phyloP scores from a whole-genome alignment of 495 filamentous ascomycete species.

The Penicillium herquei region DNA sequence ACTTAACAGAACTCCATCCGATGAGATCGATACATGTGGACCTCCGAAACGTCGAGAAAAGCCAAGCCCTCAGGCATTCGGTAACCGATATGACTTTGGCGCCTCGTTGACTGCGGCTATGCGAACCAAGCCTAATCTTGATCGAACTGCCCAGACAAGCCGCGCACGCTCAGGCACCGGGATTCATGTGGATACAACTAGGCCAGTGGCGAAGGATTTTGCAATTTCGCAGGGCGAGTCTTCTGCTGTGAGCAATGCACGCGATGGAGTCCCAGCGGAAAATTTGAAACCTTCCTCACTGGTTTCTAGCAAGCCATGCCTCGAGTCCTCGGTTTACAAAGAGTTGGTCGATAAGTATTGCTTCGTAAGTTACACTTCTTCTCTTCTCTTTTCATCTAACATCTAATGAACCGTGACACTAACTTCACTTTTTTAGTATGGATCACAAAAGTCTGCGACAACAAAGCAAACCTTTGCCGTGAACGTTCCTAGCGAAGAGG shows the following conservation, averaged over 20 bases:
- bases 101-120: conserved; percentile 86
- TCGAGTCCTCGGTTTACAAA: conserved; percentile 83
- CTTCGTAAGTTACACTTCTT: conserved; percentile 73
- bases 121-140: conserved; percentile 54
- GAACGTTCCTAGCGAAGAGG: conserved; percentile 14
- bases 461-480: conserved; percentile 16
- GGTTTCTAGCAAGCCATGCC: conserved; percentile 59
- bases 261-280: conserved; percentile 14
- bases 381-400: too few relatives aligned
- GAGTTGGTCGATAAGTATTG: conserved; percentile 97
- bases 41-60: conserved; percentile 54
- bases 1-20: conserved; percentile 23
- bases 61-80: conserved; percentile 72
- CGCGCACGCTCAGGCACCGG: conserved; percentile 34
- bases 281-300: conserved; percentile 47
- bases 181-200: conserved; percentile 6
- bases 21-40: conserved; percentile 39
- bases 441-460: conserved; percentile 30
- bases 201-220: conserved; percentile 11
- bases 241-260: conserved; percentile 21
- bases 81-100: conserved; percentile 90
- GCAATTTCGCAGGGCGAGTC: conserved; percentile 13
- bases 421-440: conserved; percentile 40
- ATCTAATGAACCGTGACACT: conserved; percentile 3
- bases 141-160: conserved; percentile 42